Evolutionary conservation across 1,284 basidiomycete species (phyloP).

Genomic region (Trichosporon coremiiforme): DNA sequence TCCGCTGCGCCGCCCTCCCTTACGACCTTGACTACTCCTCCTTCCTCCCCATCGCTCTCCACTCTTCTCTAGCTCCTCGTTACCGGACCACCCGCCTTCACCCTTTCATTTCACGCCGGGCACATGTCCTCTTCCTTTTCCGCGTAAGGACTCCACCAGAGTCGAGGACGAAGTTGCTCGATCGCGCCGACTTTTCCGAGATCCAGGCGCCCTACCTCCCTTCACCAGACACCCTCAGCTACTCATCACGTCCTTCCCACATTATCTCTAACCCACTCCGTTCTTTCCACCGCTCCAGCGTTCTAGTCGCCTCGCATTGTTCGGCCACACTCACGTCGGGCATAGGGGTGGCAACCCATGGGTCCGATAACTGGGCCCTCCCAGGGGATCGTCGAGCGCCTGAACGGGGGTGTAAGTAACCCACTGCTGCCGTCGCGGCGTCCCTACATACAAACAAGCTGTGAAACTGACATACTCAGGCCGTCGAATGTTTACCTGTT

Average conservation of each 20-base stretch:
- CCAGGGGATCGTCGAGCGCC: not conserved
- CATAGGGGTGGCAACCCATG: not conserved
- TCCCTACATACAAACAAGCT: not conserved
- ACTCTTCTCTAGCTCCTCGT: not conserved
- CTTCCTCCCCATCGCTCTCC: not conserved
- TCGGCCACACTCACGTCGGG: not conserved
- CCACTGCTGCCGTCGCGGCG: not conserved
- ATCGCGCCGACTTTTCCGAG: not conserved
- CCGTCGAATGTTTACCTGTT: not conserved
- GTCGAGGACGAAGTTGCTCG: not conserved
- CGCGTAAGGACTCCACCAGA: not conserved
- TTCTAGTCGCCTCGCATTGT: not conserved
- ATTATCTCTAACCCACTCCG: not conserved
- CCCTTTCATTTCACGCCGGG: not conserved
- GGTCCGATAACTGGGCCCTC: not conserved
- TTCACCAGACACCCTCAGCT: conserved; percentile 8
- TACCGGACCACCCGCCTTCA: not conserved
- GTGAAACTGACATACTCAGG: not conserved
- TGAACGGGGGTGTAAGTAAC: not conserved
- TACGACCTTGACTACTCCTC: not conserved
- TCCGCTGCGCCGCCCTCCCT: conserved; percentile 11
- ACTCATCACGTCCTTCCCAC: conserved; percentile 4
- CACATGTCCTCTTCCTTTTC: not conserved
- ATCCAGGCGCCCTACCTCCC: not conserved
- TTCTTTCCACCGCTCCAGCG: not conserved